Conservation (phyloP, 2,329 filamentous ascomycete genomes). For the Teratosphaeria zuluensis region DNA sequence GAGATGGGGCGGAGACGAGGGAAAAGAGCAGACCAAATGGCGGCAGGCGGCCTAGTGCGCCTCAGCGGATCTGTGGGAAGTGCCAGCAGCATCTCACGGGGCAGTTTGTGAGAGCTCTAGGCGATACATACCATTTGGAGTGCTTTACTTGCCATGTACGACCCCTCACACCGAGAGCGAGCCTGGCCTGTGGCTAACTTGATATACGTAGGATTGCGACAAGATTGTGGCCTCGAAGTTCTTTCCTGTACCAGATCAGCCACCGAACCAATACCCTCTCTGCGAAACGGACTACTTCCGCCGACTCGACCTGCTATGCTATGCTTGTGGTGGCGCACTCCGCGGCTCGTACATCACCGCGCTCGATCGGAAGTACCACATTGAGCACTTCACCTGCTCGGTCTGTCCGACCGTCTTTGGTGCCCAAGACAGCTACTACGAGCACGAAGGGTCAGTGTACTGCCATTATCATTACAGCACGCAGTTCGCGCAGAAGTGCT, state of each 20-base stretch:
- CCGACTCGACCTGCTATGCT: slow-evolving; percentile 80
- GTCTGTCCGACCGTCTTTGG: slow-evolving; percentile 97
- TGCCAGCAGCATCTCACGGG: slow-evolving; percentile 81
- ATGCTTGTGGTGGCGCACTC: slow-evolving; percentile 82
- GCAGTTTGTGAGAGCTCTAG: slow-evolving; percentile 89
- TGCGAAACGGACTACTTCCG: slow-evolving; percentile 98
- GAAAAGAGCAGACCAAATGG: slow-evolving; percentile 4
- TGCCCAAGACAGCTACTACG: slow-evolving; percentile 96
- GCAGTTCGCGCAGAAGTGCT: slow-evolving; percentile 89
- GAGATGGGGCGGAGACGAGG: not conserved
- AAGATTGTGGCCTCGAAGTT: slow-evolving; percentile 98
- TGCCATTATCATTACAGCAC: slow-evolving; percentile 99
- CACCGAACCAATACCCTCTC: slow-evolving; percentile 82
- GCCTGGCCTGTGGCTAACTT: slow-evolving; percentile 12
- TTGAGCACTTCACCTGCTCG: slow-evolving; percentile 97
- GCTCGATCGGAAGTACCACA: slow-evolving; percentile 94
- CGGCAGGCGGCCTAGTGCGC: slow-evolving; percentile 21
- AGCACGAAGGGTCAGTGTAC: slow-evolving; percentile 92
- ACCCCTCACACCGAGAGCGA: slow-evolving; percentile 20
- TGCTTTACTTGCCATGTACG: slow-evolving; percentile 94
- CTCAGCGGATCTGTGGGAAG: slow-evolving; percentile 57
- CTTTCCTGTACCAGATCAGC: slow-evolving; percentile 89
- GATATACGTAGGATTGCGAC: slow-evolving; percentile 70
- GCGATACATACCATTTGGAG: slow-evolving; percentile 90
- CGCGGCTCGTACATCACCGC: slow-evolving; percentile 97